A percentile compares a stretch with the other conserved stretches of the same genome.
These are phyloP conservation scores for Theileria parva DNA, from an alignment of 169 alveolate genomes.

Conservation along the genomic window DNA sequence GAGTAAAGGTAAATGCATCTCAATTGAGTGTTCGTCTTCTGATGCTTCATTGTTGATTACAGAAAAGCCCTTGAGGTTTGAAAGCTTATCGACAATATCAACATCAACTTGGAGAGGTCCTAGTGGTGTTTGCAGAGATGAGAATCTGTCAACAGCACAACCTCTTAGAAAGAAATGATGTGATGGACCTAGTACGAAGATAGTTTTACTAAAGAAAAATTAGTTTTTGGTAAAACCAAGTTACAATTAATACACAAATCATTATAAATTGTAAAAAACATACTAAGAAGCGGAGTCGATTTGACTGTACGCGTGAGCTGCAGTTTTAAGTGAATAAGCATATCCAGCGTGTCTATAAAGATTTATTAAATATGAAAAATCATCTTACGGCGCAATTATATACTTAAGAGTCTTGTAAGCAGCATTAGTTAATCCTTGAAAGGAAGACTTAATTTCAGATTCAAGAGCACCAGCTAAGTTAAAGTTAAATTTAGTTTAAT, in stretches of 20 bases:
- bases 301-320: conserved; percentile 86
- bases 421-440: conserved; percentile 7
- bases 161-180: conserved; percentile 87
- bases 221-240: neutral
- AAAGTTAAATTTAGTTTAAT: neutral
- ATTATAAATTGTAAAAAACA: conserved; percentile 53
- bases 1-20: conserved; percentile 87
- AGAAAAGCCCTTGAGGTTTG: conserved; percentile 52
- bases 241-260: neutral
- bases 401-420: conserved; percentile 19
- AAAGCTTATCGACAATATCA: conserved; percentile 45
- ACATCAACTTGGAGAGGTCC: conserved; percentile 85
- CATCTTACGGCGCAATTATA: conserved; percentile 60
- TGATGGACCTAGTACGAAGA: conserved; percentile 92
- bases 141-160: conserved; percentile 79
- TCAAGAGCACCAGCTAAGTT: conserved; percentile 20
- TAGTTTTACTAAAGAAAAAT: conserved; percentile 71
- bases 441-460: conserved; percentile 21
- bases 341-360: conserved; percentile 90
- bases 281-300: conserved; percentile 61
- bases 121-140: conserved; percentile 85
- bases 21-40: conserved; percentile 89
- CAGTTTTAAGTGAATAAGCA: conserved; percentile 89
- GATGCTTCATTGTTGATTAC: conserved; percentile 69
- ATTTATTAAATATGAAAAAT: neutral